Percentiles rank a stretch among this genome's conserved stretches.
These are phyloP conservation scores for Corylus avellana DNA, from an alignment of 306 rosid genomes.

Conservation along the genomic window DNA sequence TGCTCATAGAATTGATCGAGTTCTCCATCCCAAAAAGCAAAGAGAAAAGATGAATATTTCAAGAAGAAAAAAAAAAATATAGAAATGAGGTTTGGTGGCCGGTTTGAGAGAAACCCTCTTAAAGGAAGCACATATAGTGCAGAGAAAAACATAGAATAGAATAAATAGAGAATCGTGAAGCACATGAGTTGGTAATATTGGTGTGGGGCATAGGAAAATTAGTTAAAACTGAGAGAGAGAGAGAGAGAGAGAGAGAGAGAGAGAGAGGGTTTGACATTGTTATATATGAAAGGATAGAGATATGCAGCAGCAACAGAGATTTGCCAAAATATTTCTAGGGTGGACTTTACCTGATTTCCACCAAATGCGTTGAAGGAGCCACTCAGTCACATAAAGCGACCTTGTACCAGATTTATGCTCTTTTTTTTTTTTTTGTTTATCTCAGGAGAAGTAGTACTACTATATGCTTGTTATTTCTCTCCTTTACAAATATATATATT, in stretches of 20 bases:
- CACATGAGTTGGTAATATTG: slow-evolving; percentile 37
- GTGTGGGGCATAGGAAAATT: slow-evolving; percentile 29
- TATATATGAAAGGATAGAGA: slow-evolving; percentile 17
- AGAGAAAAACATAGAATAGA: slow-evolving; percentile 15
- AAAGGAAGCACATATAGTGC: not conserved
- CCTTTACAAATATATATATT: not conserved
- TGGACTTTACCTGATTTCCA: slow-evolving; percentile 36
- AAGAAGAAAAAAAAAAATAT: not conserved
- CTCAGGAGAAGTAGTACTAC: slow-evolving; percentile 2
- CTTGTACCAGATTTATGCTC: slow-evolving; percentile 26
- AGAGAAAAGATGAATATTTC: slow-evolving; percentile 12
- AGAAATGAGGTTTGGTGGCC: slow-evolving; percentile 32
- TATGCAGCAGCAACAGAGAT: slow-evolving; percentile 34
- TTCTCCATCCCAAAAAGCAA: slow-evolving; percentile 10
- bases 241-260: not conserved
- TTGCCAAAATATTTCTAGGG: slow-evolving; percentile 36
- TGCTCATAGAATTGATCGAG: slow-evolving; percentile 40
- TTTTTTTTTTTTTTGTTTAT: not conserved
- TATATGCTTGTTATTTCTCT: not conserved
- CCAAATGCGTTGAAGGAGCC: slow-evolving; percentile 50
- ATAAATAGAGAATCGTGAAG: slow-evolving; percentile 8
- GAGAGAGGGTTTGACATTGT: slow-evolving; percentile 50
- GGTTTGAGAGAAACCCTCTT: slow-evolving; percentile 20
- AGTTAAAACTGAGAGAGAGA: not conserved
- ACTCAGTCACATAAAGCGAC: slow-evolving; percentile 24